phyloP scores from a whole-genome alignment of 2,329 filamentous ascomycete species.

The Fusarium metavorans region DNA sequence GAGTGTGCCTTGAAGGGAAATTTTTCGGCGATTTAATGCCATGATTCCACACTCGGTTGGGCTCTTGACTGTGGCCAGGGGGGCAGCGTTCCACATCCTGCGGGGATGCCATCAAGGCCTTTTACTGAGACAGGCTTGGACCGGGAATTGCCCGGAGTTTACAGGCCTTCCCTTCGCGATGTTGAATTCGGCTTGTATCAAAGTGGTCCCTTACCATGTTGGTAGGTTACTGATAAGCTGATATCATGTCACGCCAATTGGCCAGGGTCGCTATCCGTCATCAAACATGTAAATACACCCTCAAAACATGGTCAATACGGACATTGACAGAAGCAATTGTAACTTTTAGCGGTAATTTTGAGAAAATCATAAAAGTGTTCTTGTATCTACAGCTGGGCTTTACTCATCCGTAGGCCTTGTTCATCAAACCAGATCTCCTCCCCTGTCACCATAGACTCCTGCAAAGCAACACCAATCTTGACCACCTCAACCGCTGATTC shows the following conservation, averaged over 20 bases:
- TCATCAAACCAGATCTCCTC: slow-evolving; percentile 70
- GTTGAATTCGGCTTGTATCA: not conserved
- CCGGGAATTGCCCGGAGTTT: not conserved
- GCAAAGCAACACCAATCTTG: slow-evolving; percentile 70
- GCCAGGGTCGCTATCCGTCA: not conserved
- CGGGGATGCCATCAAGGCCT: not conserved
- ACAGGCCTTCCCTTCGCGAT: not conserved
- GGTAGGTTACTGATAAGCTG: not conserved
- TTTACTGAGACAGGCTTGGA: not conserved
- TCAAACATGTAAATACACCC: not conserved
- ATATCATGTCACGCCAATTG: not conserved
- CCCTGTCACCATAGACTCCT: slow-evolving; percentile 66
- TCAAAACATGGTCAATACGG: not conserved
- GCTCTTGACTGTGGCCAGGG: not conserved
- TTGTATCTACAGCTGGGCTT: not conserved
- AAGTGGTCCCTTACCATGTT: not conserved
- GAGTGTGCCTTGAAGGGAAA: not conserved
- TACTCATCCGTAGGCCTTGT: slow-evolving; percentile 14
- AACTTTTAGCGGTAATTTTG: not conserved
- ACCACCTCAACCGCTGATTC: slow-evolving; percentile 69
- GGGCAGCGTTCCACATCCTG: not conserved
- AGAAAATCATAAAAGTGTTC: not conserved
- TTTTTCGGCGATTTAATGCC: not conserved
- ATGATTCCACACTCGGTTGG: not conserved
- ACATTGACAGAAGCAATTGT: not conserved